Evolutionary conservation across 495 filamentous ascomycete genomes (phyloP).

Genomic region (Achaetomiella virescens): DNA sequence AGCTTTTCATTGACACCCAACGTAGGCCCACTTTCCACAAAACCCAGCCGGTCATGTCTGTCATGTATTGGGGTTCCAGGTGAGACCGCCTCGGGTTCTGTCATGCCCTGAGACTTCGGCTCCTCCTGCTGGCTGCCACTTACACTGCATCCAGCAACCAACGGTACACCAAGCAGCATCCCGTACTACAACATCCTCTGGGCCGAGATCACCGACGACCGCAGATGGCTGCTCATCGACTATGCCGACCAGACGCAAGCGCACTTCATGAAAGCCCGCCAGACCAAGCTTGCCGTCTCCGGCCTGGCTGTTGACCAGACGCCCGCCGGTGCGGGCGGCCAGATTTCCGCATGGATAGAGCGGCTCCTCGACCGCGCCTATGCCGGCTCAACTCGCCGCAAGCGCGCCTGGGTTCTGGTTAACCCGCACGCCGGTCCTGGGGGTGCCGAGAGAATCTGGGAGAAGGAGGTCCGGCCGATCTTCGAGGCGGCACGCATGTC

Average conservation of each 20-base stretch:
- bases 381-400: constrained; percentile 55
- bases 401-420: constrained; percentile 78
- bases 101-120: not conserved
- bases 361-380: constrained; percentile 66
- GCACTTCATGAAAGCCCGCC: constrained; percentile 20
- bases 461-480: constrained; percentile 69
- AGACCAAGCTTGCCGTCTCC: constrained; percentile 22
- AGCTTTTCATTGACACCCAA: not conserved
- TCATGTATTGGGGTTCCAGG: constrained; percentile 10
- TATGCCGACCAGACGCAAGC: constrained; percentile 50
- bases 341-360: constrained; percentile 54
- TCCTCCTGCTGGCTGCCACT: not conserved
- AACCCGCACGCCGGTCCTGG: constrained; percentile 90
- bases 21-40: constrained; percentile 17
- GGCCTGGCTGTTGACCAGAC: not conserved
- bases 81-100: constrained; percentile 4
- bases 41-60: constrained; percentile 19
- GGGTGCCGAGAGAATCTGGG: constrained; percentile 65
- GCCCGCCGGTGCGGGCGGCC: constrained; percentile 34
- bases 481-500: constrained; percentile 76
- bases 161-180: constrained; percentile 37
- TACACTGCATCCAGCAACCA: constrained; percentile 8
- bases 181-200: constrained; percentile 82
- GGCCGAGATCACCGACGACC: constrained; percentile 52
- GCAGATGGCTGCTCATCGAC: constrained; percentile 61